These are phyloP conservation scores for Lablab purpureus DNA, from an alignment of 306 rosid genomes.

Conservation along the genomic window DNA sequence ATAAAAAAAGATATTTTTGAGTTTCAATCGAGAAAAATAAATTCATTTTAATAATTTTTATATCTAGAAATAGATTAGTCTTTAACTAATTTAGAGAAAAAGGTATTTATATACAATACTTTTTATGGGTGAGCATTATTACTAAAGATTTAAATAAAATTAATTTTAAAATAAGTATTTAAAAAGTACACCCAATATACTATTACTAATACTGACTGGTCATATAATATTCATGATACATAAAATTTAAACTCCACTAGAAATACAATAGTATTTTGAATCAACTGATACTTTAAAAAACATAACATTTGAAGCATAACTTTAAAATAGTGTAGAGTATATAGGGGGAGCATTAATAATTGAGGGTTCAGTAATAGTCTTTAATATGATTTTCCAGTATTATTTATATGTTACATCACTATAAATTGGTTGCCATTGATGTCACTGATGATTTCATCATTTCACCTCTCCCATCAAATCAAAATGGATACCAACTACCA, in stretches of 20 bases:
- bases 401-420: background rate
- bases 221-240: too few relatives aligned
- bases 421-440: background rate
- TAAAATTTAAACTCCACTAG: too few relatives aligned
- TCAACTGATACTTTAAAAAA: background rate
- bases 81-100: background rate
- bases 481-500: constrained; percentile 45
- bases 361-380: background rate
- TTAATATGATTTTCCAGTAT: background rate
- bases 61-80: background rate
- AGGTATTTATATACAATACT: background rate
- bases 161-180: too few relatives aligned
- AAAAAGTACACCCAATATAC: too few relatives aligned
- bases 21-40: background rate
- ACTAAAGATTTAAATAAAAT: too few relatives aligned
- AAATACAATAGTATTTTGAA: too few relatives aligned
- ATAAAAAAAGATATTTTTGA: background rate
- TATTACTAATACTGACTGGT: too few relatives aligned
- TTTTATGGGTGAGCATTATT: too few relatives aligned
- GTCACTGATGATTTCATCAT: constrained; percentile 12
- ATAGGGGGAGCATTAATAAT: background rate
- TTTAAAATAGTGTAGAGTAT: background rate
- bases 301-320: background rate
- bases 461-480: constrained; percentile 50
- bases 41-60: background rate